Evolutionary conservation across 306 rosid genomes (phyloP).

Genomic region (Hippophae tibetana): DNA sequence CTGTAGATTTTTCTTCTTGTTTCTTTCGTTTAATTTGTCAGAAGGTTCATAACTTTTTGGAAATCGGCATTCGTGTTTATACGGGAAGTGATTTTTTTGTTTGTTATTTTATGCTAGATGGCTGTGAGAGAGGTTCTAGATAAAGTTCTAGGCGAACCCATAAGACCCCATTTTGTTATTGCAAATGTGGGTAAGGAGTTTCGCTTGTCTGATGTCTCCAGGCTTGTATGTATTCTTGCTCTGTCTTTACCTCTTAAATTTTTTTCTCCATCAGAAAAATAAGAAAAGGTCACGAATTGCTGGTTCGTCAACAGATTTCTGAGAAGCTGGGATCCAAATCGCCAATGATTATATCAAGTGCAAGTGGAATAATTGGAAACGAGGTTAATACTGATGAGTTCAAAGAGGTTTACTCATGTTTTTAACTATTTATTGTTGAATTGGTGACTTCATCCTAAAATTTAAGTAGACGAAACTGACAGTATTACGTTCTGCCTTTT

Average conservation of each 20-base stretch:
- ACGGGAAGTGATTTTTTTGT: neutral
- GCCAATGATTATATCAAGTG: conserved; percentile 42
- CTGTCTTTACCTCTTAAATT: neutral
- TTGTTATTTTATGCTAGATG: conserved; percentile 26
- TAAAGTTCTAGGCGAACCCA: conserved; percentile 60
- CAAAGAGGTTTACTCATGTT: conserved; percentile 43
- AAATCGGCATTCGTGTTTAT: neutral
- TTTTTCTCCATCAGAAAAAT: neutral
- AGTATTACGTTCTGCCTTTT: neutral
- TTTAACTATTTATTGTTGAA: neutral
- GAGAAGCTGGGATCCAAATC: conserved; percentile 31
- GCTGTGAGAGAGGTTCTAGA: conserved; percentile 52
- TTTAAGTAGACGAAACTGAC: neutral
- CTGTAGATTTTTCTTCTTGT: neutral
- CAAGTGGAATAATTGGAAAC: conserved; percentile 55
- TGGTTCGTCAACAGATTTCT: conserved; percentile 26
- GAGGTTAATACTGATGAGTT: conserved; percentile 46
- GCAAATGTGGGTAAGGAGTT: conserved; percentile 49
- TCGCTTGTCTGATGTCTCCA: conserved; percentile 15
- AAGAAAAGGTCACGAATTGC: neutral
- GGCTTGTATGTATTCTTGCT: conserved; percentile 33
- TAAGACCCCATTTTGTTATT: conserved; percentile 58
- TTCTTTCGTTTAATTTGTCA: conserved; percentile 1
- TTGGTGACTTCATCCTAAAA: neutral
- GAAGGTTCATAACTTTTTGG: neutral